phyloP scores from a whole-genome alignment of 176 grass and related monocot species.

The Olyra latifolia region DNA sequence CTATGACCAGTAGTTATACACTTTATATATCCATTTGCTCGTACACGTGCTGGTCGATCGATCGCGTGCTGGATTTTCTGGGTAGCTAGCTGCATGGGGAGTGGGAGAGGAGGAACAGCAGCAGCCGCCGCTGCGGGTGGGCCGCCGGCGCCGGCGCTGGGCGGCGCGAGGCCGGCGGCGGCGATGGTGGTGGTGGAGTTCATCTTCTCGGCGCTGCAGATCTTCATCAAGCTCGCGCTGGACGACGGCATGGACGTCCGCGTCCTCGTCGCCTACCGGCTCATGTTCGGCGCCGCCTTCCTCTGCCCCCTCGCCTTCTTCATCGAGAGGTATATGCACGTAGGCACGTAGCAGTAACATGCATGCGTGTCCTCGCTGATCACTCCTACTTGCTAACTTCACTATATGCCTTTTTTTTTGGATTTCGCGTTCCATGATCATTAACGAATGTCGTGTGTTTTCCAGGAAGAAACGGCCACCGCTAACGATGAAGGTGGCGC shows the following conservation, averaged over 20 bases:
- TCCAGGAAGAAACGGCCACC: slow-evolving; percentile 52
- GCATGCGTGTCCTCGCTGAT: neutral
- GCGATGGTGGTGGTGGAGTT: slow-evolving; percentile 38
- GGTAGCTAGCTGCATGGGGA: neutral
- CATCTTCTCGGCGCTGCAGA: slow-evolving; percentile 44
- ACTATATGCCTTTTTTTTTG: no score
- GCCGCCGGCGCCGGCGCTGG: neutral
- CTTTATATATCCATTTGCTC: neutral
- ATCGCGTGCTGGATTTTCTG: no score
- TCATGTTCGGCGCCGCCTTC: slow-evolving; percentile 50
- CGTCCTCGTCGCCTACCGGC: slow-evolving; percentile 61
- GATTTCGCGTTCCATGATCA: no score
- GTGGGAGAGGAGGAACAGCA: neutral
- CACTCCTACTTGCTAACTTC: no score
- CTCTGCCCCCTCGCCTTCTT: slow-evolving; percentile 65
- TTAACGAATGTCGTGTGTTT: neutral
- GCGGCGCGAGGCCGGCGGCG: slow-evolving; percentile 20
- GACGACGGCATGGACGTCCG: slow-evolving; percentile 63
- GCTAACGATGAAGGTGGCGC: slow-evolving; percentile 38
- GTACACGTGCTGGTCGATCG: neutral
- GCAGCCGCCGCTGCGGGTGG: neutral
- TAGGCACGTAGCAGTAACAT: no score
- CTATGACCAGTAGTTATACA: neutral
- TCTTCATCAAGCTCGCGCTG: slow-evolving; percentile 62
- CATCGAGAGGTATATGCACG: slow-evolving; percentile 39